Evolutionary conservation across 2,329 filamentous ascomycete genomes (phyloP).

Genomic region (Remersonia thermophila): DNA sequence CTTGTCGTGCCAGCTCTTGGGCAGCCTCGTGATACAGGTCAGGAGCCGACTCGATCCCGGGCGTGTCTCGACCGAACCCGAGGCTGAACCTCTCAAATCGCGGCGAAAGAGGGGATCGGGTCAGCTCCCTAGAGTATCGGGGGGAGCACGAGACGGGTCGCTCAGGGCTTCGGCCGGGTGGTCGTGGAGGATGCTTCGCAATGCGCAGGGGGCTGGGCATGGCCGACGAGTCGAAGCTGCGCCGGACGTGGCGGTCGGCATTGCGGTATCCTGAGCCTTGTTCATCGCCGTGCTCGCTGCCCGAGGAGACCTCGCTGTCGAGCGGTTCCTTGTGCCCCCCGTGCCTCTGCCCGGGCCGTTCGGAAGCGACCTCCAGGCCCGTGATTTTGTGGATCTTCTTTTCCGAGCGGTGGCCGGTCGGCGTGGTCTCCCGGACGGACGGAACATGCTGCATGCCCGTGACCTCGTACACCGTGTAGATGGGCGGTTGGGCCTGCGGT

Average conservation of each 20-base stretch:
- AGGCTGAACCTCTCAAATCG: not conserved
- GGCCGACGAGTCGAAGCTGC: too few species aligned
- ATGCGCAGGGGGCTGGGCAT: too few species aligned
- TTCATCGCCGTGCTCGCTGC: too few species aligned
- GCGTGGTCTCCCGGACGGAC: slow-evolving; percentile 5
- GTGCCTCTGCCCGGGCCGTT: too few species aligned
- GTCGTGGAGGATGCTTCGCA: not conserved
- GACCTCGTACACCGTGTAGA: slow-evolving; percentile 14
- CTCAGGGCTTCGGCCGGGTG: not conserved
- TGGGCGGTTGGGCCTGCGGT: slow-evolving; percentile 16
- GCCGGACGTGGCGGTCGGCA: too few species aligned
- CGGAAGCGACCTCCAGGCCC: slow-evolving; percentile 25
- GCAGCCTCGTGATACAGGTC: slow-evolving; percentile 4
- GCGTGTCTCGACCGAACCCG: not conserved
- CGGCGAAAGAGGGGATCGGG: not conserved
- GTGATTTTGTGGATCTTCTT: slow-evolving; percentile 31
- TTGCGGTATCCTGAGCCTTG: too few species aligned
- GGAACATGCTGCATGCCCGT: slow-evolving; percentile 8
- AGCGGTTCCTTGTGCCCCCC: too few species aligned
- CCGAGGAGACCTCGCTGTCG: too few species aligned
- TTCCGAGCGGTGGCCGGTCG: slow-evolving; percentile 22
- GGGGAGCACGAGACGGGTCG: not conserved
- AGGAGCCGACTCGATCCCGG: not conserved
- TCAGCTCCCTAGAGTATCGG: not conserved
- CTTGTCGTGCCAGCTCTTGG: not conserved